Evolutionary conservation across 495 filamentous ascomycete species (phyloP), one percentile per base, ranked within the genome.

Genomic region (Tuber brumale): DNA sequence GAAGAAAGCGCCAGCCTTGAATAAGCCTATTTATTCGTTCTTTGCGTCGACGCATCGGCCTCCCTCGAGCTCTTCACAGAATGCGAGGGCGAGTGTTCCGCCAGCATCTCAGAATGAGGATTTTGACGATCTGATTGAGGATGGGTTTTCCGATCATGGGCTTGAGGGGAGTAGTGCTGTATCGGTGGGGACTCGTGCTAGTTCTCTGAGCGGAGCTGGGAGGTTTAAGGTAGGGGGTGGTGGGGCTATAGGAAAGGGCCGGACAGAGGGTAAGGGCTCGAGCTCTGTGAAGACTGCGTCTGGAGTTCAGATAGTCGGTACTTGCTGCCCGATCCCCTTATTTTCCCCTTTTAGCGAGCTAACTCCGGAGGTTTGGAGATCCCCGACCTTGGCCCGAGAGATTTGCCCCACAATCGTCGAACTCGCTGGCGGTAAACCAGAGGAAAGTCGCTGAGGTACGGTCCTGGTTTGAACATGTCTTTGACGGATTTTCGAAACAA

Each of bases 351-450:
- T 57, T 9, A 43, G 48, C 43, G 72, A 19, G 51, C n/a, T 27
- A 75, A 48, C 16, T 70, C 16, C 43, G 42, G 74, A 73, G 42
- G n/a, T 69, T 51, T 42, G 18, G 71, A 77, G 73, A 82, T 42
- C 42, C 75, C 46, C 75, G 77, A 14, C 94, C 96, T 2, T 99
- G 96, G 96, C 90, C 91, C 23, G 93, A 97, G 79, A 89, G 89
- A 80, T 98, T 92, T 83, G 89, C 87, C 3, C 96, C 96, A 0
- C 76, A 82, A 1, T 88, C 88, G 76, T 76, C 96, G n/a, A 89
- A 90, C 43, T 94, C 97, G 84, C 86, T 98, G 73, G 95, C 91
- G 0, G 94, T 98, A 46, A 93, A 99, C 82, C 97, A 94, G 85
- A 92, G 87, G 81, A 99, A 99, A 84, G 94, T 98, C 35, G 85